A percentile compares a stretch with the other conserved stretches of the same genome.
These are phyloP conservation scores for Lachancea lanzarotensis DNA, from an alignment of 805 yeast genomes.

Conservation along the genomic window DNA sequence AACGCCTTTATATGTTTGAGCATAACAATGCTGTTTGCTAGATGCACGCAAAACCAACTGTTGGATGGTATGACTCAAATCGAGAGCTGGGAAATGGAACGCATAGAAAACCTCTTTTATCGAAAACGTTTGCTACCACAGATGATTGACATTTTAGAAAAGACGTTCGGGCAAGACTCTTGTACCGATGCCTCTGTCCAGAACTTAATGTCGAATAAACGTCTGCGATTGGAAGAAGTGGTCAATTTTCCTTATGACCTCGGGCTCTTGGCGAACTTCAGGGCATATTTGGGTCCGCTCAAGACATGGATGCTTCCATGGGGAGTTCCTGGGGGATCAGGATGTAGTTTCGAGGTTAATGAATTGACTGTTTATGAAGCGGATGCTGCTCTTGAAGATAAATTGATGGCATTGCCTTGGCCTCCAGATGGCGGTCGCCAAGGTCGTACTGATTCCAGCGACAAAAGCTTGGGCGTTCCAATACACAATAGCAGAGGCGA, in stretches of 20 bases:
- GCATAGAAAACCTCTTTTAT: constrained; percentile 61
- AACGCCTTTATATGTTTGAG: constrained; percentile 55
- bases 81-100: constrained; percentile 87
- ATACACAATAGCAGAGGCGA: constrained; percentile 23
- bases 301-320: constrained; percentile 68
- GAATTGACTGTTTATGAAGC: constrained; percentile 39
- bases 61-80: constrained; percentile 77
- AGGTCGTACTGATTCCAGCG: constrained; percentile 23
- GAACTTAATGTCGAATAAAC: constrained; percentile 10
- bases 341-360: constrained; percentile 49
- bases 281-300: constrained; percentile 51
- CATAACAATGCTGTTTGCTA: constrained; percentile 49
- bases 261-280: constrained; percentile 50
- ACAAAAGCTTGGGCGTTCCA: constrained; percentile 11
- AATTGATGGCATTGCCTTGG: constrained; percentile 73
- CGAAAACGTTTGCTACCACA: constrained; percentile 40
- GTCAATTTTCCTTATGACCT: constrained; percentile 77
- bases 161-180: constrained; percentile 33
- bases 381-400: constrained; percentile 35
- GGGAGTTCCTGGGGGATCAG: constrained; percentile 56
- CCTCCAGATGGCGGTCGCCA: constrained; percentile 75
- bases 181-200: constrained; percentile 12
- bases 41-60: constrained; percentile 53
- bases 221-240: constrained; percentile 52
- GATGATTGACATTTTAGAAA: constrained; percentile 41